Evolutionary conservation across 495 filamentous ascomycete species (phyloP), one percentile per base, ranked within the genome.

Genomic region (Rostrohypoxylon terebratum): DNA sequence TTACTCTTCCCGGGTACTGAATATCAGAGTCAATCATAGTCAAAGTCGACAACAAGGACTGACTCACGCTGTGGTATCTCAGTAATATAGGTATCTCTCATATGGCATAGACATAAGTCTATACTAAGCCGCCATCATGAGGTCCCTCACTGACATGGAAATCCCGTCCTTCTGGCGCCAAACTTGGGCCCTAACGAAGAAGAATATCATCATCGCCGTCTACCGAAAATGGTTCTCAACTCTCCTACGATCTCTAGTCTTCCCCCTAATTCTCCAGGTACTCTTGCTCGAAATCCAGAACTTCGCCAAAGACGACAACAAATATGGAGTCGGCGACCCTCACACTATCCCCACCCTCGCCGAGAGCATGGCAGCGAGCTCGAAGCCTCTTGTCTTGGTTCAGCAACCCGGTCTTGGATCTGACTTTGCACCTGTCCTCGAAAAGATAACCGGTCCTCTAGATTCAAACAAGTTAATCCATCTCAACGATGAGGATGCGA

Each of bases 121-220:
- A 18, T 60, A 21, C 21, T 16, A 14, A 42, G 28, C 58, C 53
- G 36, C 54, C 33, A 42, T 62, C 36, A 45, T 36, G 16, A 44
- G 14, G 38, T 61, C 50, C 13, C 18, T 48, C n/a, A 31, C 21
- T 31, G 63, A 48, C 7, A 75, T 75, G 68, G 38, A 58, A 33
- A 42, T 73, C 9, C 60, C 55, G 33, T 60, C 77, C 36, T 82
- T 88, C 70, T 68, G 83, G 51, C 78, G 83, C 21, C 91, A 93
- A 79, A 87, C 84, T 59, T 87, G 86, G 87, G 87, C 89, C 14
- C 79, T 93, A 64, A 86, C 84, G 38, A 80, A 80, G 59, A 93
- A 94, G 82, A 93, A 88, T 54, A 77, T 93, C 38, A 79, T 87
- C 42, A 87, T 93, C 47, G 83, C 86, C 13, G 71, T 90, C 62